Conservation (phyloP, 805 yeast species). For the Schizosaccharomyces osmophilus region DNA sequence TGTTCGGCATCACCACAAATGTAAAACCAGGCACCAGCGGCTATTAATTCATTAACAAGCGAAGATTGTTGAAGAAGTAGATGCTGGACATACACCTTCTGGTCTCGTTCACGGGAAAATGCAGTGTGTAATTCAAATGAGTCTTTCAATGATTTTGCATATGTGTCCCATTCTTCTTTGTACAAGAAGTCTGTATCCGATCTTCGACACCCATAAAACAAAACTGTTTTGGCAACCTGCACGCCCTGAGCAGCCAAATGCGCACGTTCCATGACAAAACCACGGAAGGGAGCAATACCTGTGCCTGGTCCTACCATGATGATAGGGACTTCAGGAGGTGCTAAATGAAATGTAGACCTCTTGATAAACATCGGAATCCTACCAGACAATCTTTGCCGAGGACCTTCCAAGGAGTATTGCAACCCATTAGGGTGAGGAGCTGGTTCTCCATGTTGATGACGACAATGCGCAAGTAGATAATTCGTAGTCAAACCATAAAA, state of each 20-base stretch:
- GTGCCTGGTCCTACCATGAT: slow-evolving; percentile 96
- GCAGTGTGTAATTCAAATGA: slow-evolving; percentile 56
- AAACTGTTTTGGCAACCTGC: slow-evolving; percentile 43
- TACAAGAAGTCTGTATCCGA: slow-evolving; percentile 62
- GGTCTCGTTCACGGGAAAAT: slow-evolving; percentile 43
- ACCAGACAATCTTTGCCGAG: slow-evolving; percentile 29
- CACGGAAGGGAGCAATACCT: slow-evolving; percentile 96
- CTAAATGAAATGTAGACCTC: slow-evolving; percentile 76
- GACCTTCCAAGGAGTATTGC: slow-evolving; percentile 59
- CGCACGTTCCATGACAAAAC: slow-evolving; percentile 75
- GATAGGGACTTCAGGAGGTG: slow-evolving; percentile 58
- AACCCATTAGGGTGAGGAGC: slow-evolving; percentile 19
- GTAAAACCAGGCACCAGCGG: slow-evolving; percentile 59
- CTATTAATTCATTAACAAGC: slow-evolving; percentile 20
- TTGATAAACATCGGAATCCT: slow-evolving; percentile 80
- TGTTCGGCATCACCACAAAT: slow-evolving; percentile 91
- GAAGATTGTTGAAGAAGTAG: slow-evolving; percentile 27
- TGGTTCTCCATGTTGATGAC: slow-evolving; percentile 21
- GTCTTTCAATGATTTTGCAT: slow-evolving; percentile 27
- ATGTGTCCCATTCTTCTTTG: slow-evolving; percentile 52
- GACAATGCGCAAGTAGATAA: slow-evolving; percentile 40
- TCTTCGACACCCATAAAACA: slow-evolving; percentile 75
- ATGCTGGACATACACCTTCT: slow-evolving; percentile 68
- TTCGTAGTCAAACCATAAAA: slow-evolving; percentile 80
- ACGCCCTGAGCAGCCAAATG: slow-evolving; percentile 21